A percentile compares a stretch with the other conserved stretches of the same genome.
phyloP scores from a whole-genome alignment of 768 basidiomycete species.

The Xerocomellus chrysenteron region DNA sequence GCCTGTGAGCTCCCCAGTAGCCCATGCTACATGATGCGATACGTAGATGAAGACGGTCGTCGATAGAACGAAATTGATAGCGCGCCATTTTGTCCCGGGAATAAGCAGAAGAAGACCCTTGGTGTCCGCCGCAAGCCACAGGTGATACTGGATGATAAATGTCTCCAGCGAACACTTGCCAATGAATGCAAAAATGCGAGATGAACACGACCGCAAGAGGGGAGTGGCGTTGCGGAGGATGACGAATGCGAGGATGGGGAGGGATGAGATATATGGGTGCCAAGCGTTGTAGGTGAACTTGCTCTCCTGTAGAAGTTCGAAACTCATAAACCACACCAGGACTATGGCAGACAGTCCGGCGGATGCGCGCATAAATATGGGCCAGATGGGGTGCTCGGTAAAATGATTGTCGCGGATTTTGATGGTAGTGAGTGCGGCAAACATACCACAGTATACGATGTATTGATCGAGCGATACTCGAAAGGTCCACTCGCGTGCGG shows the following conservation, averaged over 20 bases:
- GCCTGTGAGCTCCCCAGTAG: slow-evolving; percentile 69
- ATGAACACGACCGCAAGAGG: slow-evolving; percentile 67
- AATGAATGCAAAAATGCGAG: slow-evolving; percentile 72
- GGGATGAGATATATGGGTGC: slow-evolving; percentile 79
- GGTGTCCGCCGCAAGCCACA: slow-evolving; percentile 84
- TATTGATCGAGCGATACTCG: slow-evolving; percentile 86
- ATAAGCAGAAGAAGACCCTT: slow-evolving; percentile 79
- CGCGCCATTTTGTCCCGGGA: slow-evolving; percentile 70
- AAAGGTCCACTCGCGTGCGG: slow-evolving; percentile 84
- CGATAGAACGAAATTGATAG: slow-evolving; percentile 76
- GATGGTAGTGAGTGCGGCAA: slow-evolving; percentile 68
- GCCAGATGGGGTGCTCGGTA: slow-evolving; percentile 71
- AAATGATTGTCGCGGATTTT: slow-evolving; percentile 73
- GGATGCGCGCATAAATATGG: slow-evolving; percentile 46
- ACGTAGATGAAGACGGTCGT: slow-evolving; percentile 79
- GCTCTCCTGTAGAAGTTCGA: slow-evolving; percentile 71
- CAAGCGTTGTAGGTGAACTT: slow-evolving; percentile 86
- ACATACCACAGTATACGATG: slow-evolving; percentile 87
- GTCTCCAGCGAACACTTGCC: slow-evolving; percentile 89
- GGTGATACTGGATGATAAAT: slow-evolving; percentile 87
- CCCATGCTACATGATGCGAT: slow-evolving; percentile 71
- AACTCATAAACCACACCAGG: slow-evolving; percentile 77
- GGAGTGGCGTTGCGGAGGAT: slow-evolving; percentile 74
- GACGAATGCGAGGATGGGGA: slow-evolving; percentile 78
- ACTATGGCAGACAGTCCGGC: slow-evolving; percentile 51